Conservation (phyloP, 352 stramenopile genomes). For the Phytophthora chlamydospora region DNA sequence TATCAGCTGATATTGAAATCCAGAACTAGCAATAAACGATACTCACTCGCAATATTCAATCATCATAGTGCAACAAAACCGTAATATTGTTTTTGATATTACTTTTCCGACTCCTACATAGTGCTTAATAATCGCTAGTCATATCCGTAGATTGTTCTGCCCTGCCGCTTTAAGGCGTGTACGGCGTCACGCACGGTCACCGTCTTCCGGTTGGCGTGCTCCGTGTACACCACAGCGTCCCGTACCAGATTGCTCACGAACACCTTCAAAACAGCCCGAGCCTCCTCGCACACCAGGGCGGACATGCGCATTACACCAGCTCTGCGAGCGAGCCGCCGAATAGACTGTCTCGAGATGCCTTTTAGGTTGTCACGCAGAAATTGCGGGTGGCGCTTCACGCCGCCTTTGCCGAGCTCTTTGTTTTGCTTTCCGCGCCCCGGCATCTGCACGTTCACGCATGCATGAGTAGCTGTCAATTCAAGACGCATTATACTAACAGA, state of each 20-base stretch:
- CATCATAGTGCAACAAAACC: too few relatives aligned
- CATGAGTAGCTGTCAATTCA: too few relatives aligned
- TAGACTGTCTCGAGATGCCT: background rate
- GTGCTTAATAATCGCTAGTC: background rate
- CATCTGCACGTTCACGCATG: background rate
- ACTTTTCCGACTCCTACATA: too few relatives aligned
- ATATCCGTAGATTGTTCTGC: background rate
- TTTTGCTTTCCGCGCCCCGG: background rate
- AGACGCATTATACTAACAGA: background rate
- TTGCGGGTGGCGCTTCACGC: background rate
- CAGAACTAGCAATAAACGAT: too few relatives aligned
- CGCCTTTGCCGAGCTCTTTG: background rate
- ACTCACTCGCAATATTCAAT: too few relatives aligned
- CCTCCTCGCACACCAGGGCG: background rate
- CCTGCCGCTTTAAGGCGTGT: background rate
- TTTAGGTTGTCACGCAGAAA: background rate
- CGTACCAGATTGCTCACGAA: slow-evolving; percentile 1
- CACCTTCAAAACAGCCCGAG: background rate
- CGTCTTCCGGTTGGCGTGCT: background rate
- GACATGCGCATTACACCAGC: slow-evolving; percentile 1
- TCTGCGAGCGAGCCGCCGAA: background rate
- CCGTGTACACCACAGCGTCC: background rate
- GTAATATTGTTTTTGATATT: too few relatives aligned
- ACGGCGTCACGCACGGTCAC: slow-evolving; percentile 1
- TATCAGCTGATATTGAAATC: too few relatives aligned